A percentile compares a stretch with the other conserved stretches of the same genome.
Conservation (phyloP, 202 grass and related monocot species). For the Dendrocalamus latiflorus region DNA sequence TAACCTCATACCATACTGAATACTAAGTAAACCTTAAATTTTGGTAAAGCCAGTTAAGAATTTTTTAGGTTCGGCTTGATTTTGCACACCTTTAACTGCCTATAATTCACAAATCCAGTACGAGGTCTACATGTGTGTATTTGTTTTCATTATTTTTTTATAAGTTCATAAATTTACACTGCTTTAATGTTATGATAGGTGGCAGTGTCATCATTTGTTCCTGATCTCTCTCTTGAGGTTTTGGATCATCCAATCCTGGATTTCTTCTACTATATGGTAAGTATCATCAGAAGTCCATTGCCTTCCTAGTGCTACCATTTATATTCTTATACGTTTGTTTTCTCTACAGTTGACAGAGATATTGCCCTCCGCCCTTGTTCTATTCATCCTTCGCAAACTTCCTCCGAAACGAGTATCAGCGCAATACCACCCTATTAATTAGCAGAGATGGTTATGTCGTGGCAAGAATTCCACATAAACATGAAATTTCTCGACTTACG, state of each 20-base stretch:
- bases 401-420: too few relatives aligned
- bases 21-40: neutral
- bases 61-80: neutral
- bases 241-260: conserved; percentile 85
- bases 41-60: neutral
- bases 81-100: neutral
- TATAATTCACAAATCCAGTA: neutral
- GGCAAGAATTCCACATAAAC: neutral
- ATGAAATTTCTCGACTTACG: neutral
- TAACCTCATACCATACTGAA: neutral
- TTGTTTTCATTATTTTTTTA: neutral
- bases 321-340: conserved; percentile 23
- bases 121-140: neutral
- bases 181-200: conserved; percentile 37
- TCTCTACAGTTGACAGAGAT: conserved; percentile 68
- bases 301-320: neutral
- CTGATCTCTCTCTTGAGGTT: conserved; percentile 63
- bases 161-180: neutral
- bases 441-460: neutral
- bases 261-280: conserved; percentile 85
- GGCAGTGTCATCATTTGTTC: conserved; percentile 62
- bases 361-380: conserved; percentile 78
- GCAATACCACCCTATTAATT: too few relatives aligned
- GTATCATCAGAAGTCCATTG: conserved; percentile 17
- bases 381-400: conserved; percentile 23